A percentile compares a stretch with the other conserved stretches of the same genome.
Evolutionary conservation across 2,329 filamentous ascomycete genomes (phyloP).

Genomic region (Ilyonectria mors-panacis): DNA sequence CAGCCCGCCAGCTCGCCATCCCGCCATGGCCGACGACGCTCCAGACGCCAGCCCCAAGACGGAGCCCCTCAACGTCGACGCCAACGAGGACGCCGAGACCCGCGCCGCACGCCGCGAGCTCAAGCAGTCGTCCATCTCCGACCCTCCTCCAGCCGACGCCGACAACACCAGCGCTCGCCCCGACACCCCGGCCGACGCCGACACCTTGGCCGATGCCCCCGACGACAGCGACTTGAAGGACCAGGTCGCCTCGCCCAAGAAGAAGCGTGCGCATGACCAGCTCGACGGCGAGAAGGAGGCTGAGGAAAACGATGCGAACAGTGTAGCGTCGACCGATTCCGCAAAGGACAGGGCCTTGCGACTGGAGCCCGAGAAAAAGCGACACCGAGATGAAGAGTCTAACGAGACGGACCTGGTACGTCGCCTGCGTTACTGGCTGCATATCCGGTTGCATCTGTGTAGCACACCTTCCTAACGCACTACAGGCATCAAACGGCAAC

Average conservation of each 20-base stretch:
- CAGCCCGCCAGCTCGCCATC: constrained; percentile 25
- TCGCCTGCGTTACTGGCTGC: constrained; percentile 15
- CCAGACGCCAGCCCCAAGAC: constrained; percentile 59
- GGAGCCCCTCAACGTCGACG: constrained; percentile 52
- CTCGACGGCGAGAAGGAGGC: constrained; percentile 65
- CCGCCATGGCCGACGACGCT: constrained; percentile 62
- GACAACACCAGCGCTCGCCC: constrained; percentile 47
- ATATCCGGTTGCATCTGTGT: constrained; percentile 9
- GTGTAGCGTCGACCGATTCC: constrained; percentile 59
- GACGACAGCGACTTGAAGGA: constrained; percentile 61
- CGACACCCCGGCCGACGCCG: constrained; percentile 56
- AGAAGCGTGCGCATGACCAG: constrained; percentile 75
- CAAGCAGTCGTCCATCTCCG: constrained; percentile 75
- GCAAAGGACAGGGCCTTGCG: constrained; percentile 63
- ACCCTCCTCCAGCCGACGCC: constrained; percentile 49
- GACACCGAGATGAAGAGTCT: constrained; percentile 68
- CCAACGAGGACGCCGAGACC: constrained; percentile 74
- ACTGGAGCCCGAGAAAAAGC: constrained; percentile 75
- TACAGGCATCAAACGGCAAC: constrained; percentile 38
- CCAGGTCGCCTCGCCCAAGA: constrained; percentile 73
- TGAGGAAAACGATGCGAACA: constrained; percentile 60
- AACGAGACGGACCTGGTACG: constrained; percentile 54
- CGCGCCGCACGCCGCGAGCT: constrained; percentile 75
- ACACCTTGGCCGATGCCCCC: constrained; percentile 49
- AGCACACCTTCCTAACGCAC: constrained; percentile 32